Percentiles rank a stretch among this genome's conserved stretches.
phyloP scores from a whole-genome alignment of 192 early-diverging fungal genomes.

The Backusella circina region DNA sequence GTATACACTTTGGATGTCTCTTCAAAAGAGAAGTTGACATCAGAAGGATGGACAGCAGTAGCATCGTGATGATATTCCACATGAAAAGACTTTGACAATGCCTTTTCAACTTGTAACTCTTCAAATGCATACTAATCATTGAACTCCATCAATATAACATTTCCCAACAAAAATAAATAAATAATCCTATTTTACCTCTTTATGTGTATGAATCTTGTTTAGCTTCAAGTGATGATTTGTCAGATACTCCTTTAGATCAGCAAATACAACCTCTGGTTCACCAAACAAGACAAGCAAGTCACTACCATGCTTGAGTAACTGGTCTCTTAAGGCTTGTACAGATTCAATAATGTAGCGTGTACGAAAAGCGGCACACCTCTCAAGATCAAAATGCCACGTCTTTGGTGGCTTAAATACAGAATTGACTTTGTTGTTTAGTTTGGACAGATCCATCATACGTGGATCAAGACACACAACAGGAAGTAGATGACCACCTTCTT shows the following conservation, averaged over 20 bases:
- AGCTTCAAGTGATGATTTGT: background rate
- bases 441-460: conserved; percentile 7
- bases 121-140: conserved; percentile 20
- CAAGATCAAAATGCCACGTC: conserved; percentile 12
- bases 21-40: conserved; percentile 16
- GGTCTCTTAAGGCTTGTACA: background rate
- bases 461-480: conserved; percentile 12
- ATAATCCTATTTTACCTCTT: conserved; percentile 11
- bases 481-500: background rate
- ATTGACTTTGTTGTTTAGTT: background rate
- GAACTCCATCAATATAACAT: no score
- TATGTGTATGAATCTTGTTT: background rate
- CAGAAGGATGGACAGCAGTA: conserved; percentile 8
- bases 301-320: background rate
- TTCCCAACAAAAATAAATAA: background rate
- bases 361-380: background rate
- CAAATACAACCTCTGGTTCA: conserved; percentile 8
- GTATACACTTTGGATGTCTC: conserved; percentile 28
- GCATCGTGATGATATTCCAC: background rate
- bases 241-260: background rate
- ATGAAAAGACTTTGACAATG: background rate
- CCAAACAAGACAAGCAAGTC: conserved; percentile 16
- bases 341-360: conserved; percentile 10
- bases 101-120: conserved; percentile 7
- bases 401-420: background rate